A percentile compares a stretch with the other conserved stretches of the same genome.
Conservation (phyloP, 2,329 filamentous ascomycete genomes). For the Epichloe scottii region DNA sequence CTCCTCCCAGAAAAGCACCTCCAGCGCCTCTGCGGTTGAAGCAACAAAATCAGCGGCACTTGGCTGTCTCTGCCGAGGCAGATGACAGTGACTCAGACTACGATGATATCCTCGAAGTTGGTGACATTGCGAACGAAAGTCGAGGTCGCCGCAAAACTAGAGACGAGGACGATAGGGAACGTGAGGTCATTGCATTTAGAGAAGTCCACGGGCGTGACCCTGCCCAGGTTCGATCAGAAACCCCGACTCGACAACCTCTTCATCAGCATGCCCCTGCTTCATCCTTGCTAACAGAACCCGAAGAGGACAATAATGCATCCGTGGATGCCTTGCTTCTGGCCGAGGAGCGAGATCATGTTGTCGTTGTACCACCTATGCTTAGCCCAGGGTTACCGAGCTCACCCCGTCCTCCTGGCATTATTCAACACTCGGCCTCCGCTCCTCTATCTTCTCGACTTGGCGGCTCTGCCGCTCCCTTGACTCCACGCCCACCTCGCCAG, state of each 20-base stretch:
- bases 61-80: slow-evolving; percentile 32
- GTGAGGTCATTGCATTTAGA: slow-evolving; percentile 54
- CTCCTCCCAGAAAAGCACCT: slow-evolving; percentile 65
- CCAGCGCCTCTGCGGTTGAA: slow-evolving; percentile 69
- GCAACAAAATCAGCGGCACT: slow-evolving; percentile 13
- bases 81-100: slow-evolving; percentile 69
- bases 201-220: slow-evolving; percentile 59
- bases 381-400: slow-evolving; percentile 50
- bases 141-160: slow-evolving; percentile 73
- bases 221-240: slow-evolving; percentile 41
- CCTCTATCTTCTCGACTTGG: slow-evolving; percentile 49
- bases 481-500: slow-evolving; percentile 61
- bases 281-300: neutral
- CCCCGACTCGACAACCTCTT: neutral
- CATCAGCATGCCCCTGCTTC: neutral
- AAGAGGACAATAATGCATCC: slow-evolving; percentile 19
- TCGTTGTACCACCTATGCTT: slow-evolving; percentile 31
- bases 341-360: slow-evolving; percentile 20
- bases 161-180: slow-evolving; percentile 72
- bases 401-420: slow-evolving; percentile 42
- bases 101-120: slow-evolving; percentile 61
- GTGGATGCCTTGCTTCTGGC: slow-evolving; percentile 39
- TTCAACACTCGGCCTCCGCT: slow-evolving; percentile 37
- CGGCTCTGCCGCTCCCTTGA: slow-evolving; percentile 43
- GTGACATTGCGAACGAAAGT: slow-evolving; percentile 46